phyloP scores from a whole-genome alignment of 2,329 filamentous ascomycete species.

The Tolypocladium cylindrosporum region DNA sequence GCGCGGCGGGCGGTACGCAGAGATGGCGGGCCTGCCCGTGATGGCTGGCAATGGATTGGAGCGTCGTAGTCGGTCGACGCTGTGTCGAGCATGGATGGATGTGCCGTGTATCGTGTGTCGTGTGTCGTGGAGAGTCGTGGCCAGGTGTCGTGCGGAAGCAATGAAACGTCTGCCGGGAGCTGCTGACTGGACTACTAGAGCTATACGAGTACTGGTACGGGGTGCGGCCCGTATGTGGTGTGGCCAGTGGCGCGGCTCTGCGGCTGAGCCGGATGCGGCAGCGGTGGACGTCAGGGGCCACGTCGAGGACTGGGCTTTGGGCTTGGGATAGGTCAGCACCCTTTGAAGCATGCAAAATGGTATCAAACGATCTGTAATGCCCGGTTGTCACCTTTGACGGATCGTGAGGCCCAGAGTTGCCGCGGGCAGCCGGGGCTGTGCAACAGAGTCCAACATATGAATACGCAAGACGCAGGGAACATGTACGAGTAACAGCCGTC shows the following conservation, averaged over 20 bases:
- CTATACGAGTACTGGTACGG: neutral
- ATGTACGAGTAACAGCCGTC: too few relatives aligned
- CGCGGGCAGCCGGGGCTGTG: neutral
- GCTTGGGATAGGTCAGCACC: too few relatives aligned
- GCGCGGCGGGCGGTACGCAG: neutral
- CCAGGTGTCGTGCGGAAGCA: neutral
- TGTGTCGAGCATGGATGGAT: neutral
- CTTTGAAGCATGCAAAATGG: neutral
- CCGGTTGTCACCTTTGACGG: neutral
- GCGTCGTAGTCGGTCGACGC: neutral
- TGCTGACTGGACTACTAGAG: neutral
- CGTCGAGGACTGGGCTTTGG: conserved; percentile 1
- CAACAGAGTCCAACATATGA: too few relatives aligned
- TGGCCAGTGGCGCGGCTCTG: conserved; percentile 7
- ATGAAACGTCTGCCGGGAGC: conserved; percentile 10
- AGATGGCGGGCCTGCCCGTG: conserved; percentile 1
- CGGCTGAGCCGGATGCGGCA: neutral
- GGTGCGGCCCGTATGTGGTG: conserved; percentile 1
- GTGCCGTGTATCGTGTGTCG: neutral
- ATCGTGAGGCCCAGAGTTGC: neutral
- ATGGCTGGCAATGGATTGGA: neutral
- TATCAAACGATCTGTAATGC: neutral
- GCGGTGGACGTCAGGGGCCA: conserved; percentile 2
- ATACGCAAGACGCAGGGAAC: too few relatives aligned
- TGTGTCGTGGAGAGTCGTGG: neutral